These are phyloP conservation scores for Candida chauliodis DNA, from an alignment of 805 yeast species.

Conservation along the genomic window DNA sequence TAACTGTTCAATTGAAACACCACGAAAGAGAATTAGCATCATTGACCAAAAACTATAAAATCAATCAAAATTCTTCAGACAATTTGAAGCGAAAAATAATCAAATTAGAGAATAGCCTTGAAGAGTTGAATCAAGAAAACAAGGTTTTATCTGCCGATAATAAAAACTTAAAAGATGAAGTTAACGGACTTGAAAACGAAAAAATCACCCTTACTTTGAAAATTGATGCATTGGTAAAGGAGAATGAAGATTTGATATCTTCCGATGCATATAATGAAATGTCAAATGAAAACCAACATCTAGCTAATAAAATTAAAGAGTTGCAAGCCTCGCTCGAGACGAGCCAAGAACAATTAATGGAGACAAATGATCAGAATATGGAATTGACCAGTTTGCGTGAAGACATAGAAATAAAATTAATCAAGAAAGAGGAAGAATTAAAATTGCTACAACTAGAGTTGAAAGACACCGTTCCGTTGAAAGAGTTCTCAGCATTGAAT, in stretches of 20 bases:
- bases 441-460: not conserved
- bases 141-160: conserved; percentile 1
- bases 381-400: conserved; percentile 6
- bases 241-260: conserved; percentile 18
- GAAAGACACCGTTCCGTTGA: not conserved
- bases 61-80: conserved; percentile 12
- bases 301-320: not conserved
- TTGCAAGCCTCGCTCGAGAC: not conserved
- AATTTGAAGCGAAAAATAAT: conserved; percentile 6
- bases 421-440: conserved; percentile 3
- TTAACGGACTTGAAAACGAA: conserved; percentile 5
- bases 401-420: conserved; percentile 13
- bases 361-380: conserved; percentile 1
- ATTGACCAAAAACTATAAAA: conserved; percentile 20
- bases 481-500: not conserved
- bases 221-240: conserved; percentile 16
- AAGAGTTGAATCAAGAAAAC: conserved; percentile 4
- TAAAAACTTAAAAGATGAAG: not conserved
- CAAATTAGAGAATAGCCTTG: conserved; percentile 3
- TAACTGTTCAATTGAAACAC: conserved; percentile 22
- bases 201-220: conserved; percentile 13
- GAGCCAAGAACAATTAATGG: not conserved
- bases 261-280: not conserved
- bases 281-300: not conserved
- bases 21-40: conserved; percentile 26